A percentile compares a stretch with the other conserved stretches of the same genome.
Evolutionary conservation across 345 rosid genomes (phyloP).

Genomic region (Rhodamnia argentea): DNA sequence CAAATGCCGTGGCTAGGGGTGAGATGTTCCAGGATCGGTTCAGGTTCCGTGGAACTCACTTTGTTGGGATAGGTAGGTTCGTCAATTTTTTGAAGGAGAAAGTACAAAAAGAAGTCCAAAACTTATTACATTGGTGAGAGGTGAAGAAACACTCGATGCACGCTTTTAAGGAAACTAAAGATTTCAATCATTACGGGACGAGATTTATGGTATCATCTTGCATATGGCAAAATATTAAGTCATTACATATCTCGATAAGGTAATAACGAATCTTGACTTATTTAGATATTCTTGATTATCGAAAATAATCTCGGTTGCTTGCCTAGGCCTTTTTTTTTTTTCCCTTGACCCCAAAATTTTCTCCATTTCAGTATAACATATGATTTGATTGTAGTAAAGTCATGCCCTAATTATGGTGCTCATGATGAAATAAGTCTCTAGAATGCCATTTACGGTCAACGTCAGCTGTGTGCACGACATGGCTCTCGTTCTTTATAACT

Average conservation of each 20-base stretch:
- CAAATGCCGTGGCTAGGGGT: not conserved
- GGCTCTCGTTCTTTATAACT: conserved; percentile 26
- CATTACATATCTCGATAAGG: not conserved
- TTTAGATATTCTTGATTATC: not conserved
- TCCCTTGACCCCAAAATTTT: not conserved
- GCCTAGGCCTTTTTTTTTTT: not conserved
- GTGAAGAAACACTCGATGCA: accelerated
- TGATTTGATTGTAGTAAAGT: not conserved
- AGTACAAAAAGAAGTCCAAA: too few relatives aligned
- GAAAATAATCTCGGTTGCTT: not conserved
- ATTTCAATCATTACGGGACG: not conserved
- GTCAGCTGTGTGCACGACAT: not conserved
- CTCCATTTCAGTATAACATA: not conserved
- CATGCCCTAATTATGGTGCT: not conserved
- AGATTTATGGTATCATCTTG: not conserved
- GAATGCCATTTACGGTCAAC: not conserved
- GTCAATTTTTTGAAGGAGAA: too few relatives aligned
- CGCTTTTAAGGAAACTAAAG: not conserved
- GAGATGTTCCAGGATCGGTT: too few relatives aligned
- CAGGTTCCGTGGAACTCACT: too few relatives aligned
- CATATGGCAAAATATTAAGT: not conserved
- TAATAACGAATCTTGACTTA: not conserved
- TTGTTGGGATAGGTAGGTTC: too few relatives aligned
- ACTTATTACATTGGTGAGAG: too few relatives aligned
- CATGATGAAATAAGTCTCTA: not conserved